Conservation (phyloP, 768 basidiomycete species). For the Aureoboletus auriporus region DNA sequence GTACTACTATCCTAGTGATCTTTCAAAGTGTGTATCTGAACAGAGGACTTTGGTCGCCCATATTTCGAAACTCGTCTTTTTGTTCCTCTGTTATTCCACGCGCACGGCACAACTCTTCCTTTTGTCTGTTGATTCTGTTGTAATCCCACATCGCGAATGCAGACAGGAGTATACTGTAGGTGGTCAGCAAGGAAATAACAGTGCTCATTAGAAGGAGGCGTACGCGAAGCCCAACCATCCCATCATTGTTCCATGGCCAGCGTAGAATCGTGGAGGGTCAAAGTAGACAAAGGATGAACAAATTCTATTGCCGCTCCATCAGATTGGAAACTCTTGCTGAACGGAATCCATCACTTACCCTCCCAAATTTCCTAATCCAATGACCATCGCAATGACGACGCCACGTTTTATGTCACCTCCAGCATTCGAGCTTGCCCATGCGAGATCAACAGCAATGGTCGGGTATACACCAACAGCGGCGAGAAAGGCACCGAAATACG, state of each 20-base stretch:
- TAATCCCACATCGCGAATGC: slow-evolving; percentile 48
- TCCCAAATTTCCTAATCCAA: slow-evolving; percentile 53
- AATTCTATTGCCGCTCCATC: slow-evolving; percentile 23
- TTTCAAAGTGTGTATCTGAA: slow-evolving; percentile 39
- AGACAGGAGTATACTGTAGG: slow-evolving; percentile 36
- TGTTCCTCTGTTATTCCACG: slow-evolving; percentile 40
- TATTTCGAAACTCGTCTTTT: slow-evolving; percentile 39
- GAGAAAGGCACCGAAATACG: slow-evolving; percentile 46
- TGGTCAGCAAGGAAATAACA: slow-evolving; percentile 24
- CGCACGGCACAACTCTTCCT: slow-evolving; percentile 40
- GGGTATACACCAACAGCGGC: slow-evolving; percentile 53
- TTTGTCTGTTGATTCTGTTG: slow-evolving; percentile 45
- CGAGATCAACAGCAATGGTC: slow-evolving; percentile 42
- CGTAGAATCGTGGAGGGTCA: slow-evolving; percentile 34
- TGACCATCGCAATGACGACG: slow-evolving; percentile 49
- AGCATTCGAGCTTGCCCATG: slow-evolving; percentile 54
- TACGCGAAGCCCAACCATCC: slow-evolving; percentile 32
- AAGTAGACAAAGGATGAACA: slow-evolving; percentile 42
- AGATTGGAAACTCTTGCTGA: not conserved
- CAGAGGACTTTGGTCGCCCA: slow-evolving; percentile 54
- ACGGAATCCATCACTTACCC: slow-evolving; percentile 32
- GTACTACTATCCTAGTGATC: no score
- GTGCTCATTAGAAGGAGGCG: slow-evolving; percentile 11
- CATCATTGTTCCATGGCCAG: slow-evolving; percentile 36
- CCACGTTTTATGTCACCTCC: slow-evolving; percentile 54